These are phyloP conservation scores for Phytophthora kernoviae DNA, from an alignment of 352 stramenopile genomes.

Conservation along the genomic window DNA sequence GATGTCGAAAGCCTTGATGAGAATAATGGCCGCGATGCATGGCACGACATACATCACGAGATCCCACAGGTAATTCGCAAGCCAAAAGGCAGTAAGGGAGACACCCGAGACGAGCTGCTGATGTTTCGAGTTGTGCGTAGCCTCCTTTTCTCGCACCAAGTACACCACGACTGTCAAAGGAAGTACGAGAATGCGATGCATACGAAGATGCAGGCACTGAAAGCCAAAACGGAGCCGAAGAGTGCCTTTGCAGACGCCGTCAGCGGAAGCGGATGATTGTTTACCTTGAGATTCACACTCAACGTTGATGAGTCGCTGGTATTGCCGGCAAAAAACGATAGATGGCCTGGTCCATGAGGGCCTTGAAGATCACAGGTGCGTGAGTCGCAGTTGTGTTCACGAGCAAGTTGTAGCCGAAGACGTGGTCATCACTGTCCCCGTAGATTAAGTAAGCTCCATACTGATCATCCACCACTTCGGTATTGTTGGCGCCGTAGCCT, in stretches of 20 bases:
- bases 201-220: slow-evolving; percentile 60
- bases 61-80: slow-evolving; percentile 94
- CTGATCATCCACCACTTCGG: slow-evolving; percentile 29
- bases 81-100: slow-evolving; percentile 89
- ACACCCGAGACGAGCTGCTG: slow-evolving; percentile 74
- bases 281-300: slow-evolving; percentile 42
- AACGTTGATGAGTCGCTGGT: slow-evolving; percentile 2
- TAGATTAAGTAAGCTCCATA: slow-evolving; percentile 51
- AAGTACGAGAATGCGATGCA: slow-evolving; percentile 88
- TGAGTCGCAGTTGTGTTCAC: slow-evolving; percentile 56
- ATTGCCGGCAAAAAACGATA: slow-evolving; percentile 51
- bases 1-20: slow-evolving; percentile 52
- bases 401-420: slow-evolving; percentile 60
- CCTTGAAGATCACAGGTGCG: slow-evolving; percentile 51
- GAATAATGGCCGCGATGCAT: slow-evolving; percentile 24
- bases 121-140: slow-evolving; percentile 92
- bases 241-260: slow-evolving; percentile 34
- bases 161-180: slow-evolving; percentile 93
- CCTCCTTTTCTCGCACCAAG: slow-evolving; percentile 93
- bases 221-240: slow-evolving; percentile 44
- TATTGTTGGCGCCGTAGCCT: slow-evolving; percentile 31
- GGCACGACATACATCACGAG: slow-evolving; percentile 89
- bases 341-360: slow-evolving; percentile 52
- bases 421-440: slow-evolving; percentile 29
- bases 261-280: slow-evolving; percentile 47